These are phyloP conservation scores for Niveomyces coronatus DNA, from an alignment of 2,329 filamentous ascomycete genomes.

Conservation along the genomic window DNA sequence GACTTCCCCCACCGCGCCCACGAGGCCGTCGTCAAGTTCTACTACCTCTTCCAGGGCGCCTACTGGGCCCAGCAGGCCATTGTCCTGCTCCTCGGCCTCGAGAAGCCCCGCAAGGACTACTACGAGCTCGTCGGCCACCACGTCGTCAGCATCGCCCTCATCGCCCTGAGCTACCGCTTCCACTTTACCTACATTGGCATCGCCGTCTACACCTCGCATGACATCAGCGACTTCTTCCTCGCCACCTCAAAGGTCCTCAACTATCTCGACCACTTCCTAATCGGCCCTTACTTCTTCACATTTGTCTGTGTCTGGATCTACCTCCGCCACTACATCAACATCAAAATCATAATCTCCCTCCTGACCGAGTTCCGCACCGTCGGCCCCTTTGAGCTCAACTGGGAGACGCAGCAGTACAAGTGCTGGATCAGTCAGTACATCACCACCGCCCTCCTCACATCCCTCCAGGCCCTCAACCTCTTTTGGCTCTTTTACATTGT, in stretches of 20 bases:
- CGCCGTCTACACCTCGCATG: conserved; percentile 88
- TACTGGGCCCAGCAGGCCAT: conserved; percentile 96
- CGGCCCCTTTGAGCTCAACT: conserved; percentile 66
- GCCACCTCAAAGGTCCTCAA: conserved; percentile 88
- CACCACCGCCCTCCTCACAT: conserved; percentile 51
- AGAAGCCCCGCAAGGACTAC: conserved; percentile 92
- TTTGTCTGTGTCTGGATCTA: conserved; percentile 86
- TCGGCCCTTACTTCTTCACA: conserved; percentile 72
- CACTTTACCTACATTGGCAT: conserved; percentile 95
- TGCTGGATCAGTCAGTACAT: conserved; percentile 60
- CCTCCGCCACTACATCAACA: conserved; percentile 75
- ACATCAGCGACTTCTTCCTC: conserved; percentile 92
- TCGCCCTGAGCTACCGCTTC: conserved; percentile 82
- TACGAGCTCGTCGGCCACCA: conserved; percentile 89
- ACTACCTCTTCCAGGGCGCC: conserved; percentile 87
- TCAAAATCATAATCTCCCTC: conserved; percentile 64
- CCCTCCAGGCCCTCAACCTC: conserved; percentile 64
- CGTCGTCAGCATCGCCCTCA: conserved; percentile 76
- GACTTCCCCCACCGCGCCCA: conserved; percentile 75
- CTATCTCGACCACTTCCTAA: conserved; percentile 71
- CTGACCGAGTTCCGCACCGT: conserved; percentile 66
- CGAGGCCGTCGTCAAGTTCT: conserved; percentile 78
- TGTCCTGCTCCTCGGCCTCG: conserved; percentile 73
- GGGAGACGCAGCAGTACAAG: conserved; percentile 69
- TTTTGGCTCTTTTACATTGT: conserved; percentile 76